A percentile compares a stretch with the other conserved stretches of the same genome.
Evolutionary conservation across 768 basidiomycete genomes (phyloP).

Genomic region (Trametes gibbosa): DNA sequence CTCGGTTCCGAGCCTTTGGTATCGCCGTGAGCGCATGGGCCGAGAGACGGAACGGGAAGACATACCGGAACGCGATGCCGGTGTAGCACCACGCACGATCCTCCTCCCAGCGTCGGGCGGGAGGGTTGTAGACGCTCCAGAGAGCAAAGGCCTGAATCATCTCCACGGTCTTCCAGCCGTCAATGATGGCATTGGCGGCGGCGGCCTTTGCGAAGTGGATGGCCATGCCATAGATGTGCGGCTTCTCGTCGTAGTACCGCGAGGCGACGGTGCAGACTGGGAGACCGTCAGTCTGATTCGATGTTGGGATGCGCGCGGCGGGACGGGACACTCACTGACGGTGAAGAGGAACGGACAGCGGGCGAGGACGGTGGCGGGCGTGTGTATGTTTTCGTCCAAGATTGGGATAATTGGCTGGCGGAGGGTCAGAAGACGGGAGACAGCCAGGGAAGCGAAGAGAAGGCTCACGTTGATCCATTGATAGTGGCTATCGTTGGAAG

Average conservation of each 20-base stretch:
- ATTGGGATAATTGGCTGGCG: constrained; percentile 55
- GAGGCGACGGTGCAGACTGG: constrained; percentile 70
- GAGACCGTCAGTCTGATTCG: constrained; percentile 6
- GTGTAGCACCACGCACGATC: constrained; percentile 72
- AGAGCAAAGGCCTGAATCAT: constrained; percentile 76
- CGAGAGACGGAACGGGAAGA: background rate
- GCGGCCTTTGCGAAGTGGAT: constrained; percentile 62
- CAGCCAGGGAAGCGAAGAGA: constrained; percentile 9
- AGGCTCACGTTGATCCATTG: constrained; percentile 47
- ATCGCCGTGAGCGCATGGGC: background rate
- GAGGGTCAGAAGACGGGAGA: constrained; percentile 26
- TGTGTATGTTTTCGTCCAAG: constrained; percentile 55
- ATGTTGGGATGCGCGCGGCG: background rate
- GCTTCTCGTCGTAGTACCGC: constrained; percentile 56
- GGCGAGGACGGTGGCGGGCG: constrained; percentile 50
- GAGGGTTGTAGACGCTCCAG: constrained; percentile 59
- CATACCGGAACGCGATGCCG: constrained; percentile 65
- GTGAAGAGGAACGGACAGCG: constrained; percentile 59
- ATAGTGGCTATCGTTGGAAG: constrained; percentile 25
- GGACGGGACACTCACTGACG: constrained; percentile 42
- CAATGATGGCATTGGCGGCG: constrained; percentile 57
- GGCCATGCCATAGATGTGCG: constrained; percentile 53
- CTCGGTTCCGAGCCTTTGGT: constrained; percentile 63
- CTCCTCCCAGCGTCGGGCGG: constrained; percentile 64
- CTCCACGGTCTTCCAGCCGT: constrained; percentile 68